These are phyloP conservation scores for Candida cerambycidarum DNA, from an alignment of 805 yeast genomes.

Conservation along the genomic window DNA sequence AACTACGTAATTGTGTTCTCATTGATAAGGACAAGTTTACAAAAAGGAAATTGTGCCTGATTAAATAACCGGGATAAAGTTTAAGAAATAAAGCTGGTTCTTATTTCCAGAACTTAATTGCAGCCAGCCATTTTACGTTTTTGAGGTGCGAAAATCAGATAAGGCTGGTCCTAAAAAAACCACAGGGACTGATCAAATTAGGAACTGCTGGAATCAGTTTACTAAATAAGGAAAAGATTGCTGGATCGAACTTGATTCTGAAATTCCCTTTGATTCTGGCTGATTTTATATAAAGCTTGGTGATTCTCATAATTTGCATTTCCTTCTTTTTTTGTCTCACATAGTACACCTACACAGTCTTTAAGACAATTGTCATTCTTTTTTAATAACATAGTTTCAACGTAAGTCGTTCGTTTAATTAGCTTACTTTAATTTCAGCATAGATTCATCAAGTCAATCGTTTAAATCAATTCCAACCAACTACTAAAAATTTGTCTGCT, in stretches of 20 bases:
- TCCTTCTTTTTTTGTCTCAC: not conserved
- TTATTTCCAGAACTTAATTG: not conserved
- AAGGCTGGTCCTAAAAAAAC: slow-evolving; percentile 4
- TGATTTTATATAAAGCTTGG: slow-evolving; percentile 1
- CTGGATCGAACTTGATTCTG: slow-evolving; percentile 9
- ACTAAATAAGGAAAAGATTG: slow-evolving; percentile 5
- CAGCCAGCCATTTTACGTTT: slow-evolving; percentile 8
- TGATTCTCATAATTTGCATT: not conserved
- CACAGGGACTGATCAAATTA: not conserved
- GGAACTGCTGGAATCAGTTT: slow-evolving; percentile 11
- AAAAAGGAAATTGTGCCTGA: not conserved
- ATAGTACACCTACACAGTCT: not conserved
- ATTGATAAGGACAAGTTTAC: not conserved
- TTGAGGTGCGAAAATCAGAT: slow-evolving; percentile 2
- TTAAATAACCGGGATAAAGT: not conserved
- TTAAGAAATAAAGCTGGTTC: not conserved
- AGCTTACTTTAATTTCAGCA: slow-evolving; percentile 2
- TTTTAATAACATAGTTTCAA: not conserved
- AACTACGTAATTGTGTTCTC: too few relatives aligned
- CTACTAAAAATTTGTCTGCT: slow-evolving; percentile 2
- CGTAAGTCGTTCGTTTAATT: slow-evolving; percentile 5
- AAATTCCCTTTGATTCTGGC: not conserved
- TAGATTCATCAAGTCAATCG: not conserved
- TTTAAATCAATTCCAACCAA: not conserved
- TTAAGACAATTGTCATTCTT: slow-evolving; percentile 1